Percentiles rank a stretch among this genome's conserved stretches.
phyloP scores from a whole-genome alignment of 148 eudicot genomes.

The Cornus kousa region DNA sequence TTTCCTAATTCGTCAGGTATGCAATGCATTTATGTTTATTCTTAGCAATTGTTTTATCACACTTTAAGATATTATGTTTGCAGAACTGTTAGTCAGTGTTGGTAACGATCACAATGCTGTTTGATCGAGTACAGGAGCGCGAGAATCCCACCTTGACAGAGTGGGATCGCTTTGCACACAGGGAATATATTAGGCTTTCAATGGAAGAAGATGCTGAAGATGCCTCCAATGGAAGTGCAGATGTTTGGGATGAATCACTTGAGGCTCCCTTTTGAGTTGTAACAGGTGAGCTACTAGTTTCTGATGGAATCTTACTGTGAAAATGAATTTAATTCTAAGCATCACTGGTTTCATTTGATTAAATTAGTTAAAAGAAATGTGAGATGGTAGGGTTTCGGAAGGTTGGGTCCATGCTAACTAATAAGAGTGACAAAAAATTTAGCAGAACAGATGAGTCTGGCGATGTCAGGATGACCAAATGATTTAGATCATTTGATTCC shows the following conservation, averaged over 20 bases:
- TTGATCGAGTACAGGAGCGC: conserved; percentile 63
- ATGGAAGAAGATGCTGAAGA: conserved; percentile 99
- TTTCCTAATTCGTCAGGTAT: conserved; percentile 94
- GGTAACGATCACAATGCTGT: neutral
- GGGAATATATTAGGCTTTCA: conserved; percentile 95
- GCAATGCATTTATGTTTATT: neutral
- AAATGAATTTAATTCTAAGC: no score
- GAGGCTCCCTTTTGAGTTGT: conserved; percentile 87
- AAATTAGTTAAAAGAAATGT: neutral
- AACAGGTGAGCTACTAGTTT: conserved; percentile 10
- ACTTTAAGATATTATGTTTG: neutral
- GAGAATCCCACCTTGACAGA: conserved; percentile 94
- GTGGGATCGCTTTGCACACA: conserved; percentile 98
- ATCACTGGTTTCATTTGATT: no score
- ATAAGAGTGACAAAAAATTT: neutral
- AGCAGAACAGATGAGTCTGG: neutral
- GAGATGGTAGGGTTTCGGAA: neutral
- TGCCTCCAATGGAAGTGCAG: conserved; percentile 97
- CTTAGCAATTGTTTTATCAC: neutral
- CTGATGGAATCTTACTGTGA: neutral
- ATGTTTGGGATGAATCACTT: conserved; percentile 97
- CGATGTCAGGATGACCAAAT: neutral
- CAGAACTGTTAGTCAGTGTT: neutral
- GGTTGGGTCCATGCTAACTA: neutral
- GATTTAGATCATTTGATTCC: conserved; percentile 5